phyloP scores from a whole-genome alignment of 225 moss, liverwort and hornwort species.

The Sphagnum contortum region DNA sequence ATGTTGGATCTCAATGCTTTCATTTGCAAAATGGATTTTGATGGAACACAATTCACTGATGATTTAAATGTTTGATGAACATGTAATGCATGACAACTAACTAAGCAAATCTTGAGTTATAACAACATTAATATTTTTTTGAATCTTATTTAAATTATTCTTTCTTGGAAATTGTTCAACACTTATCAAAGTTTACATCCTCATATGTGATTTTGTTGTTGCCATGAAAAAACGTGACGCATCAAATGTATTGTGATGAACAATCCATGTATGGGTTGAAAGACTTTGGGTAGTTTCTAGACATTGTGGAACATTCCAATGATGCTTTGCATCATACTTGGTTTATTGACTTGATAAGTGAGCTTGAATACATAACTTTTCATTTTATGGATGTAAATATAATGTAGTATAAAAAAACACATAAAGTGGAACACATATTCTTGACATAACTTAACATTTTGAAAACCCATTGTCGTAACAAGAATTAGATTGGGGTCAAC shows the following conservation, averaged over 20 bases:
- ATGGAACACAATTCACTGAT: background rate
- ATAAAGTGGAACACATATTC: too few relatives aligned
- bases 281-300: background rate
- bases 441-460: background rate
- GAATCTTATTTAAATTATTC: background rate
- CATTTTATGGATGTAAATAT: background rate
- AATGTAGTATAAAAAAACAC: background rate
- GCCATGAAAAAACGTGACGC: background rate
- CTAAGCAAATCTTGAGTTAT: background rate
- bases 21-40: background rate
- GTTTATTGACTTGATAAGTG: background rate
- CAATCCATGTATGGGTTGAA: background rate
- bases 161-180: background rate
- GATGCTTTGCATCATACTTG: background rate
- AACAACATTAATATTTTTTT: background rate
- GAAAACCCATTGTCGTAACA: too few relatives aligned
- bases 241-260: slow-evolving; percentile 2
- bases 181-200: background rate
- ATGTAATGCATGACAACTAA: background rate
- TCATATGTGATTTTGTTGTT: background rate
- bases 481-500: too few relatives aligned
- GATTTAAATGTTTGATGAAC: background rate
- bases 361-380: background rate
- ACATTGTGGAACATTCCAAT: background rate
- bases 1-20: background rate